phyloP scores from a whole-genome alignment of 805 yeast species.

The Brettanomyces custersianus region DNA sequence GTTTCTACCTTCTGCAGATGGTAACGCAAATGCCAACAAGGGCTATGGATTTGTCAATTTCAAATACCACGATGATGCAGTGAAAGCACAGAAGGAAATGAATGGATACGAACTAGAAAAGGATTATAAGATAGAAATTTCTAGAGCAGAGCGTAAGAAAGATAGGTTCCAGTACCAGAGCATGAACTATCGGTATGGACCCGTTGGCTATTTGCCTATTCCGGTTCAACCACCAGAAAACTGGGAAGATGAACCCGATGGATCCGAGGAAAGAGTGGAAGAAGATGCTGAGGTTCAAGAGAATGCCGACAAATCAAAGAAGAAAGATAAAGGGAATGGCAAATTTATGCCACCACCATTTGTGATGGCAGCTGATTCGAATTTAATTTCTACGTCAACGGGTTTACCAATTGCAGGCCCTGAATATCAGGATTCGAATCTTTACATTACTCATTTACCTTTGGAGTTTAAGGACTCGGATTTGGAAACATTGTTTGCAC shows the following conservation, averaged over 20 bases:
- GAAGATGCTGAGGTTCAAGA: background rate
- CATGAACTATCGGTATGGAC: constrained; percentile 3
- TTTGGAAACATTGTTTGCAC: constrained; percentile 31
- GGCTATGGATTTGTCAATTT: constrained; percentile 51
- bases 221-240: background rate
- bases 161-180: constrained; percentile 20
- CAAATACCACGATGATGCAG: constrained; percentile 37
- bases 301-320: background rate
- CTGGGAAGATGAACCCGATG: background rate
- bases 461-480: constrained; percentile 45
- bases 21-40: constrained; percentile 15
- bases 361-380: constrained; percentile 21
- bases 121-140: constrained; percentile 25
- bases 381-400: constrained; percentile 19
- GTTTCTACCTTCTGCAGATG: constrained; percentile 38
- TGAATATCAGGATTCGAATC: constrained; percentile 57
- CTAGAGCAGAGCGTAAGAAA: constrained; percentile 36
- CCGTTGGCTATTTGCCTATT: constrained; percentile 2
- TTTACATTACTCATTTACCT: constrained; percentile 62
- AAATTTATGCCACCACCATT: constrained; percentile 5
- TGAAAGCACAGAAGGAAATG: constrained; percentile 39
- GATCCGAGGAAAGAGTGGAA: background rate
- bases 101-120: constrained; percentile 32
- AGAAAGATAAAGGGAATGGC: background rate
- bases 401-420: constrained; percentile 37